Percentiles rank a stretch among this genome's conserved stretches.
Conservation (phyloP, 495 filamentous ascomycete species). For the Tuber microsphaerosporum region DNA sequence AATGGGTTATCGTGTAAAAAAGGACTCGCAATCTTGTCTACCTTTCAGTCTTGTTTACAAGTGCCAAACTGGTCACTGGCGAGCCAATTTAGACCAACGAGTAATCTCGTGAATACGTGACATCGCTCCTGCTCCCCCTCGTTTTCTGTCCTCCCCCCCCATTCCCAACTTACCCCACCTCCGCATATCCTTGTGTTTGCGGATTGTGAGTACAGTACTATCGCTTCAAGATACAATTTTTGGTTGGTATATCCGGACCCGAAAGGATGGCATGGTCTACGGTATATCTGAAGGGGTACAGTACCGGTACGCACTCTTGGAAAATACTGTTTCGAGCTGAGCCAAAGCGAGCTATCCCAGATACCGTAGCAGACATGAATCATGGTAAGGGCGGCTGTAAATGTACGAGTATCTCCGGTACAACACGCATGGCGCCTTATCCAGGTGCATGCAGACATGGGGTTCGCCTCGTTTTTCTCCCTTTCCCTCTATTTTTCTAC, state of each 20-base stretch:
- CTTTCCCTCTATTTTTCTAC: neutral
- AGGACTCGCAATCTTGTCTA: neutral
- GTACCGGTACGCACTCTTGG: neutral
- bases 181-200: neutral
- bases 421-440: neutral
- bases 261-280: slow-evolving; percentile 2
- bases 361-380: neutral
- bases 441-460: neutral
- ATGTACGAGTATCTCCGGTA: neutral
- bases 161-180: neutral
- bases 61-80: neutral
- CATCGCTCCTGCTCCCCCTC: neutral
- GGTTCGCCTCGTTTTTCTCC: neutral
- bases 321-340: neutral
- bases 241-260: neutral
- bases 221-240: neutral
- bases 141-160: neutral
- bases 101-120: neutral
- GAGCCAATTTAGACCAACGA: neutral
- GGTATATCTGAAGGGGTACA: neutral
- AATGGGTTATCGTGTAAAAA: neutral
- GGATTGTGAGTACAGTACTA: neutral
- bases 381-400: neutral
- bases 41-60: neutral
- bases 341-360: neutral